These are phyloP conservation scores for Fusarium agapanthi DNA, from an alignment of 2,329 filamentous ascomycete genomes.

Conservation along the genomic window DNA sequence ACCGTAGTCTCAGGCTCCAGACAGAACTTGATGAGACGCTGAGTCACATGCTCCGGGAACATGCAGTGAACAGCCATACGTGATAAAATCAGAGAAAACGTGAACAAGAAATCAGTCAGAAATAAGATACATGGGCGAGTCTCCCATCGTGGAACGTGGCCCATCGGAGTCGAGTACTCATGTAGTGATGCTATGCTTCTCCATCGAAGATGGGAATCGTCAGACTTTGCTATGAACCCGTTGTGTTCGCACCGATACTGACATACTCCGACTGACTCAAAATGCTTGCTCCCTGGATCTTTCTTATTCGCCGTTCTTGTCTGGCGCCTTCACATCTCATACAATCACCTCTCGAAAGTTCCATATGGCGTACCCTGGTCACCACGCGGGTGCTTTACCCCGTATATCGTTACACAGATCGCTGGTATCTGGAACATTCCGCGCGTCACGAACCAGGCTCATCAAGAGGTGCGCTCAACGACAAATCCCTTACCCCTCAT, in stretches of 20 bases:
- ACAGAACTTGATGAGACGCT: fast-evolving
- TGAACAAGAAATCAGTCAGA: fast-evolving
- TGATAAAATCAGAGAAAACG: fast-evolving
- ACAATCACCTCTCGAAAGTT: not conserved
- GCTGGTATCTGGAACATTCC: not conserved
- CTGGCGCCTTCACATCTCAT: not conserved
- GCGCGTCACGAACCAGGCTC: fast-evolving
- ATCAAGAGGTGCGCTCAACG: fast-evolving
- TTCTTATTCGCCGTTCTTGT: fast-evolving
- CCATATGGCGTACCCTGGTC: not conserved
- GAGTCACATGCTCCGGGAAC: too few relatives aligned
- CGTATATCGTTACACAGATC: not conserved
- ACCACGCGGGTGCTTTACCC: not conserved
- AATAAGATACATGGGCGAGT: not conserved
- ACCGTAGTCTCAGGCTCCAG: fast-evolving
- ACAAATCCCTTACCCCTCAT: fast-evolving
- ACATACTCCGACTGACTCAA: too few relatives aligned
- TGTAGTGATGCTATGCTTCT: not conserved
- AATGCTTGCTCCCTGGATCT: not conserved
- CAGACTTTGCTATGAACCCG: too few relatives aligned
- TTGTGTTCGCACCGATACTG: too few relatives aligned
- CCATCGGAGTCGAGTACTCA: too few relatives aligned
- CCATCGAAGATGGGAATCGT: too few relatives aligned
- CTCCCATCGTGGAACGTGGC: not conserved
- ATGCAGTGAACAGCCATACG: fast-evolving